These are phyloP conservation scores for Linanthus parryae DNA, from an alignment of 148 eudicot species.

Conservation along the genomic window DNA sequence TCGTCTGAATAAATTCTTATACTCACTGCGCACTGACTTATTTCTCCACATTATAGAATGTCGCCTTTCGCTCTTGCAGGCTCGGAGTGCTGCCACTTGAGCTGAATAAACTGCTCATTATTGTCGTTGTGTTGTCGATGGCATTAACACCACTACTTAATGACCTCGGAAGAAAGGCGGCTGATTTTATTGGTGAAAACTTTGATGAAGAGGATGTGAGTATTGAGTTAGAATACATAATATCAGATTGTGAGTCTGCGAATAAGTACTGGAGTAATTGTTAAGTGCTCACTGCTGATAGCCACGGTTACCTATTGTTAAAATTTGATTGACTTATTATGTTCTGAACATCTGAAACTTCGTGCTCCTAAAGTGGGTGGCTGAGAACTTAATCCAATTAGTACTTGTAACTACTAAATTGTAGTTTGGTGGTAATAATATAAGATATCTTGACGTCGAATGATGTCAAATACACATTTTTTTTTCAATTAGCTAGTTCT, in stretches of 20 bases:
- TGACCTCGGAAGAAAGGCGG: slow-evolving; percentile 83
- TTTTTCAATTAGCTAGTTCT: too few species aligned
- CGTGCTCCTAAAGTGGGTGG: too few species aligned
- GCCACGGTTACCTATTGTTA: neutral
- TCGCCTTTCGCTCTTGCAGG: slow-evolving; percentile 37
- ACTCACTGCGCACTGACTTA: neutral
- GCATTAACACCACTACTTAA: slow-evolving; percentile 87
- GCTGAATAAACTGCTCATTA: slow-evolving; percentile 93
- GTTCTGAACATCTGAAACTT: too few species aligned
- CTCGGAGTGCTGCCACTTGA: slow-evolving; percentile 97
- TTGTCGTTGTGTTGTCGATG: slow-evolving; percentile 97
- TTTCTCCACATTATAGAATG: slow-evolving; percentile 9
- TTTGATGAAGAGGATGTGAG: slow-evolving; percentile 61
- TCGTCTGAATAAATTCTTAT: neutral
- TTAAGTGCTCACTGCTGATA: too few species aligned
- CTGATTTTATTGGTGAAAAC: slow-evolving; percentile 65
- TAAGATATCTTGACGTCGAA: too few species aligned
- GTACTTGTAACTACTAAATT: too few species aligned
- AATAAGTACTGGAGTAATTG: too few species aligned
- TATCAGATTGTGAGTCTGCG: too few species aligned
- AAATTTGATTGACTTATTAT: too few species aligned
- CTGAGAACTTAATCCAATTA: too few species aligned
- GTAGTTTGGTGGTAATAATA: too few species aligned
- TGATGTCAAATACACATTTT: too few species aligned
- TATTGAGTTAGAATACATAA: slow-evolving; percentile 2